phyloP scores from a whole-genome alignment of 2,329 filamentous ascomycete genomes.

The Fusarium napiforme region DNA sequence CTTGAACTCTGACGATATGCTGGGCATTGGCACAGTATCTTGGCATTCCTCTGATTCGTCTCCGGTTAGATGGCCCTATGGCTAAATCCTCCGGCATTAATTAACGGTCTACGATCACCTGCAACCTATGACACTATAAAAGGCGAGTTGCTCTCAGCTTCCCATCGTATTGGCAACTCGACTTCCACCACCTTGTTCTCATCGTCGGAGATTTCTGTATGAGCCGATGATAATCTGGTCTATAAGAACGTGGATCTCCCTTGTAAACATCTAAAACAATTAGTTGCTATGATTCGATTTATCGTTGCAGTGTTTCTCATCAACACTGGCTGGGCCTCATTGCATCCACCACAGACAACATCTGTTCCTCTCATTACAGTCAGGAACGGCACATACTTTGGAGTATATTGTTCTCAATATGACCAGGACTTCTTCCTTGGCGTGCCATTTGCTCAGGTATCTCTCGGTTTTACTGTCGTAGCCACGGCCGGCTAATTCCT shows the following conservation, averaged over 20 bases:
- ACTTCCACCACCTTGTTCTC: not conserved
- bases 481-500: not conserved
- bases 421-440: conserved; percentile 25
- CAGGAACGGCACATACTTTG: conserved; percentile 24
- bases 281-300: not conserved
- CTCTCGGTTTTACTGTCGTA: rapidly evolving
- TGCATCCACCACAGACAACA: not conserved
- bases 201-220: not conserved
- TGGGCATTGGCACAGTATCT: not conserved
- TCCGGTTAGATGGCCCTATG: not conserved
- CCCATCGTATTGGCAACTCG: not conserved
- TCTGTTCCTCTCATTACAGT: conserved; percentile 3
- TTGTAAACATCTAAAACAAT: not conserved
- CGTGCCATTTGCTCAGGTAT: conserved; percentile 17
- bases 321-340: not conserved
- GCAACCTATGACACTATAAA: not conserved
- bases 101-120: not conserved
- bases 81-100: not conserved
- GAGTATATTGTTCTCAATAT: conserved; percentile 15
- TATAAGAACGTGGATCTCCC: not conserved
- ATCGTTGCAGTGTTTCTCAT: not conserved
- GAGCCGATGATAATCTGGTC: too few relatives aligned
- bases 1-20: not conserved
- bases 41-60: not conserved
- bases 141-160: not conserved